phyloP scores from a whole-genome alignment of 805 yeast genomes.

The Myxozyma nipponensis region DNA sequence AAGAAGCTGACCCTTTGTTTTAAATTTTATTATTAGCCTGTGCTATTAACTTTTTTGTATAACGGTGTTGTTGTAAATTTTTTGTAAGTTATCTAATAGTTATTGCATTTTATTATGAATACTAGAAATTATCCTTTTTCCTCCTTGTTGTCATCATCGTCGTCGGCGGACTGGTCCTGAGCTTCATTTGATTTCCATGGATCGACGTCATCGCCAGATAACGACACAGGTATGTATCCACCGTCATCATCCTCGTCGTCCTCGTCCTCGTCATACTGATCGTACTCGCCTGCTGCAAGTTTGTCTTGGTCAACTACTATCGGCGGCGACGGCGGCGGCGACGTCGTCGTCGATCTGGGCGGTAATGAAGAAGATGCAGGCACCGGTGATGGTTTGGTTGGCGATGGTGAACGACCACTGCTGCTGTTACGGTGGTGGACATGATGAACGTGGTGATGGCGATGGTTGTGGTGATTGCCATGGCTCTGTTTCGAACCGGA shows the following conservation, averaged over 20 bases:
- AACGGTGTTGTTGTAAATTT: no score
- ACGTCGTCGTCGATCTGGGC: background rate
- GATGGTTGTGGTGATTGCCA: background rate
- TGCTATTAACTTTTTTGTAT: no score
- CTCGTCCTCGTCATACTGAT: slow-evolving; percentile 14
- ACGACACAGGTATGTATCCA: slow-evolving; percentile 1
- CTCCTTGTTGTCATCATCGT: background rate
- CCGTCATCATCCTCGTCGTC: slow-evolving; percentile 17
- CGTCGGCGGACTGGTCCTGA: no score
- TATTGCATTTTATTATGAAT: no score
- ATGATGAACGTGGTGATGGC: no score
- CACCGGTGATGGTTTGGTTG: background rate
- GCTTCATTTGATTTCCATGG: slow-evolving; percentile 18
- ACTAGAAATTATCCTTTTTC: background rate
- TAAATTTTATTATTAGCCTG: no score
- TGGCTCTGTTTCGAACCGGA: background rate
- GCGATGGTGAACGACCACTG: background rate
- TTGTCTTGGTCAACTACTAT: background rate
- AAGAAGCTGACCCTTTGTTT: background rate
- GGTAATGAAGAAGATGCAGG: background rate
- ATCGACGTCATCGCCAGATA: slow-evolving; percentile 10
- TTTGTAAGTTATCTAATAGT: background rate
- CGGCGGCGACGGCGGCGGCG: background rate
- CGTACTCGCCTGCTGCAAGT: background rate
- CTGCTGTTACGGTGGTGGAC: no score